Base-by-base conservation (phyloP, 2,329 filamentous ascomycete genomes). In the Aphanocladium album region DNA sequence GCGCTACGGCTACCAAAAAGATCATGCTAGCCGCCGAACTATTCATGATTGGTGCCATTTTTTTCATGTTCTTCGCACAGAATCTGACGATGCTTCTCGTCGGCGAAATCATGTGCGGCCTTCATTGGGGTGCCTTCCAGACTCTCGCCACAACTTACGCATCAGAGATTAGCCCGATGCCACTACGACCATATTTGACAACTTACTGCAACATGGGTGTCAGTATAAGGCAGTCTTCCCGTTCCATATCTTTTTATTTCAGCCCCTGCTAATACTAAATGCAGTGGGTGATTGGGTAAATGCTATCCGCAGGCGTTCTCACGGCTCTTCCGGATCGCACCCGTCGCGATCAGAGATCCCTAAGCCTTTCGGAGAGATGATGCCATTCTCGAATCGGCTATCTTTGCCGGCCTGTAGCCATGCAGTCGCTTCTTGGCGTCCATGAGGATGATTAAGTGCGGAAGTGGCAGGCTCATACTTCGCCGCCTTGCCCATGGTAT, bases 21-120 rank as follows among this genome's bases (percentile, higher is more conserved):
- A 77, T 74, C 1, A 72, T 80, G 63, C 68, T 80, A 19, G 71
- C 64, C 2, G 70, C 74, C 2, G 67, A 81, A 53, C 62, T 70
- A 3, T 39, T 64, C 66, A 62, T 75, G 73, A 65, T 70, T 3
- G 67, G 65, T 8, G 76, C 77, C 57, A 75, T 81, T n/a, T 77
- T 73, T 56, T 62, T 78, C 11, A 67, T 71, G 4, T 78, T 79
- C 49, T 64, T 78, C 77, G 61, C 61, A 1, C 37, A 33, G 12
- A 54, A 51, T 19, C 9, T 51, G 4, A 17, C 9, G 17, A 35
- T 51, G 25, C 30, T 73, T 2, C 64, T 74, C 17, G 68, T 66
- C 3, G 70, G 69, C 1, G 69, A 73, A 60, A 60, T 75, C 19
- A 65, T 74, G 2, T 70, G 66, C 50, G 37, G 39, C 5, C 39